Evolutionary conservation across 1,139 yeast genomes (phyloP).

Genomic region (Kodamaea derodonti): DNA sequence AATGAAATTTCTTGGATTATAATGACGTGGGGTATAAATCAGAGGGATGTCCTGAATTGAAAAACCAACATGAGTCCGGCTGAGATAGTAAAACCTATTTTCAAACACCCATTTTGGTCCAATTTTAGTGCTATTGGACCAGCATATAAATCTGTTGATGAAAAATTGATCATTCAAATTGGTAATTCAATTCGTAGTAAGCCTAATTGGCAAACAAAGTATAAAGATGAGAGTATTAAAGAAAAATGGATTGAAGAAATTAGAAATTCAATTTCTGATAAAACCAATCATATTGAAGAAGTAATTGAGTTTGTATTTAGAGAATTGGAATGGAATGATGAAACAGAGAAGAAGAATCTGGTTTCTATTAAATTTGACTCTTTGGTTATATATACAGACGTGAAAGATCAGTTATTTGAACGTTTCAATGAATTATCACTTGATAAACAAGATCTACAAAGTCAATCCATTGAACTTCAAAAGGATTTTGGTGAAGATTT

Average conservation of each 20-base stretch:
- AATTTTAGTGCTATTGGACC: constrained; percentile 16
- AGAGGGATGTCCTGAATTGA: too few species aligned
- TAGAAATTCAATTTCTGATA: constrained; percentile 12
- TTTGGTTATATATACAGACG: constrained; percentile 16
- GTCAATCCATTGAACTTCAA: constrained; percentile 12
- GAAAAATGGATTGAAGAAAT: constrained; percentile 32
- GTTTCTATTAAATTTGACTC: constrained; percentile 16
- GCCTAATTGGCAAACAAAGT: constrained; percentile 31
- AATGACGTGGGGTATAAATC: too few species aligned
- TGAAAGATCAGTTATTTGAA: too few species aligned
- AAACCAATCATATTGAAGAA: constrained; percentile 13
- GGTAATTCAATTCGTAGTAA: constrained; percentile 15
- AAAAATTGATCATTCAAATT: constrained; percentile 10
- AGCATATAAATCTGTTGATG: constrained; percentile 14
- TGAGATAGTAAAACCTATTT: constrained; percentile 6
- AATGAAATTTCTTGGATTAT: too few species aligned
- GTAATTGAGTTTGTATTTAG: constrained; percentile 21
- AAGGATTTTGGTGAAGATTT: constrained; percentile 12
- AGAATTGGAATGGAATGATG: constrained; percentile 29
- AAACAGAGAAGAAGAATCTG: constrained; percentile 11
- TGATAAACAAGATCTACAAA: constrained; percentile 9
- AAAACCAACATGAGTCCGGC: too few species aligned
- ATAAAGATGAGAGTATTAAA: constrained; percentile 21
- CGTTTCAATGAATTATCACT: constrained; percentile 1
- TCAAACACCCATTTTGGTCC: constrained; percentile 11